Conservation (phyloP, 179 eudicot genomes). For the Beta lomatogona region DNA sequence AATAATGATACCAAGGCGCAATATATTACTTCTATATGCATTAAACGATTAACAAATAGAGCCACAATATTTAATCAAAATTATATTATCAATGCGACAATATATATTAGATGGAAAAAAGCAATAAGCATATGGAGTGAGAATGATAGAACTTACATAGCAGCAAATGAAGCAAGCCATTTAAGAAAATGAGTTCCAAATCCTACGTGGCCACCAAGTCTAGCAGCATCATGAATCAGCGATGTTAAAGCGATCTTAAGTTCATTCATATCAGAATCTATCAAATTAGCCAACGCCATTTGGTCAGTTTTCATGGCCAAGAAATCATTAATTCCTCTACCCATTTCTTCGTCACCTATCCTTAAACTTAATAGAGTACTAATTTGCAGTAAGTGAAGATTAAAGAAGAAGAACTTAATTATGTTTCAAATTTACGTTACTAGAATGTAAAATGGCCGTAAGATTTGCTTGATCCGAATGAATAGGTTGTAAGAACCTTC, state of each 20-base stretch:
- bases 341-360: constrained; percentile 38
- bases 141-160: constrained; percentile 52
- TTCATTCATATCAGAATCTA: constrained; percentile 54
- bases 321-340: constrained; percentile 44
- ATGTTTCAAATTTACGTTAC: not conserved
- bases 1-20: too few species aligned
- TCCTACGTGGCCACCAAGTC: constrained; percentile 51
- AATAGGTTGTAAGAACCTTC: constrained; percentile 12
- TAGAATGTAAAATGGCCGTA: constrained; percentile 1
- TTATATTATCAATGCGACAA: too few species aligned
- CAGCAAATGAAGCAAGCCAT: constrained; percentile 87
- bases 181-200: constrained; percentile 67
- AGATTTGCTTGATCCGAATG: constrained; percentile 29
- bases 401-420: not conserved
- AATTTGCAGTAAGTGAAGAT: not conserved
- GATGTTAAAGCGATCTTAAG: constrained; percentile 49
- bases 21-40: too few species aligned
- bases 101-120: too few species aligned
- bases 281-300: constrained; percentile 32
- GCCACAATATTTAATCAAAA: too few species aligned
- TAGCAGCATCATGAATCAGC: constrained; percentile 46
- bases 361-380: not conserved
- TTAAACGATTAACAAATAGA: too few species aligned
- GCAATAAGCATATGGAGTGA: not conserved
- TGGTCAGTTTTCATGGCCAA: constrained; percentile 50